Base-by-base conservation (phyloP, 352 stramenopile genomes). In the Phytophthora tentaculata region DNA sequence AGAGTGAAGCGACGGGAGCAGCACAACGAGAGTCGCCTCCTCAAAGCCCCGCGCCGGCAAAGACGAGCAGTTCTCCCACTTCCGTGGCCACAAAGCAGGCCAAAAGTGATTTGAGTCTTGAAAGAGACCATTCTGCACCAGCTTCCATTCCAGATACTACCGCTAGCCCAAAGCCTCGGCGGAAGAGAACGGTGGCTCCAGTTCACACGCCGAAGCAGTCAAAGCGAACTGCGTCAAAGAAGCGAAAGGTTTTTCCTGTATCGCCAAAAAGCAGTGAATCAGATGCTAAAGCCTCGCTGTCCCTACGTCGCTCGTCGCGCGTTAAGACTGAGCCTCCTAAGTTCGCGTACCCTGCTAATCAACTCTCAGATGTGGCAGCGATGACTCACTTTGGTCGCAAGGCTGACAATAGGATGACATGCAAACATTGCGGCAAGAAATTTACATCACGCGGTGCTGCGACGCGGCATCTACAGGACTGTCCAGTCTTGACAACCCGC, bases 361-460 rank as follows among this genome's bases (percentile, higher is more conserved):
- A 39, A 9, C 47, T 66, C 13, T 20, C 45, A 5, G 43, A 61
- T 7, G 54, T 43, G 5, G 48, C 43, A 0, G 48, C 56, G 32
- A 54, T 74, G 56, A 19, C 39, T 26, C 65, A 71, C 32, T 77
- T 77, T 20, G 37, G 45, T 2, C 60, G 51, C 12, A 37, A 10
- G 6, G 2, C 28, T 44, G 51, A 14, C 0, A 55, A 2, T 26
- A 9, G 12, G 0, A 71, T 76, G 49, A 16, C 20, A 4, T 76
- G 72, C 37, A 71, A 77, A 9, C 56, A 63, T 26, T 76, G 64
- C 52, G 56, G 53, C 8, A 56, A 64, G 10, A 7, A 63, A 8
- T 28, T 80, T 9, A 59, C 56, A 3, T 76, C 54, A 4, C 59
- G 52, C 37, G 56, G 41, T 14, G 7, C 32, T n/a, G 56, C 53